Base-by-base conservation (phyloP, 805 yeast species). In the Hanseniaspora lindneri region DNA sequence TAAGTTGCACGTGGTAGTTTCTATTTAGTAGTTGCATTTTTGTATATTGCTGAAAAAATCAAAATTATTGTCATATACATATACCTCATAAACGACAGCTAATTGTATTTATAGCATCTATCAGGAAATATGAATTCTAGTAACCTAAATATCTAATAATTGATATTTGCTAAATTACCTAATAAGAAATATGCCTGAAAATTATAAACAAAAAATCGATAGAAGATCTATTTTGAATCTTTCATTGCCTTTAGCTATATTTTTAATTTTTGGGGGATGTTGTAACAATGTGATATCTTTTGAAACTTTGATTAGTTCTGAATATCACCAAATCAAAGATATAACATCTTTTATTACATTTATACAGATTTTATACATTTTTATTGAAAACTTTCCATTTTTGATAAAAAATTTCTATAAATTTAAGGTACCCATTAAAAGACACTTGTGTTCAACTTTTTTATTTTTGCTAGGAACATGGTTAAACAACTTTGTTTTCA, bases 211-310 rank as follows among this genome's bases (percentile, higher is more conserved):
- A 9, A 9, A 32, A 7, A 7, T 10, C n/a, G 16, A 6, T 30
- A 30, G 17, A 30, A n/a, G n/a, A 30, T 30, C 34, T 13, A 6
- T 30, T 14, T 7, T 30, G 17, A 30, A 30, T 34, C 36, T 29
- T 35, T 39, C 56, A 53, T 35, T 54, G 9, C 35, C 54, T 24
- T 54, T 60, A 24, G 47, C 64, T 5, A 49, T 56, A 10, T 36
- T 41, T 5, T 64, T 74, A 28, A 74, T 80, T 11, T 77, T 80
- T 56, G 82, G 83, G 0, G 86, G 88, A 3, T 82, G 92, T 59
- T 83, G 92, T 58, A 65, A 77, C 28, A 83, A 80, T 59, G 87
- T 79, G 25, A 66, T 74, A 51, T 69, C 82, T 1, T 62, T 82
- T 44, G 92, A 83, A 58, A 59, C 67, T 23, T 63, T 81, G 16